These are phyloP conservation scores for Elaeis guineensis DNA, from an alignment of 176 grass and related monocot species.

Conservation along the genomic window DNA sequence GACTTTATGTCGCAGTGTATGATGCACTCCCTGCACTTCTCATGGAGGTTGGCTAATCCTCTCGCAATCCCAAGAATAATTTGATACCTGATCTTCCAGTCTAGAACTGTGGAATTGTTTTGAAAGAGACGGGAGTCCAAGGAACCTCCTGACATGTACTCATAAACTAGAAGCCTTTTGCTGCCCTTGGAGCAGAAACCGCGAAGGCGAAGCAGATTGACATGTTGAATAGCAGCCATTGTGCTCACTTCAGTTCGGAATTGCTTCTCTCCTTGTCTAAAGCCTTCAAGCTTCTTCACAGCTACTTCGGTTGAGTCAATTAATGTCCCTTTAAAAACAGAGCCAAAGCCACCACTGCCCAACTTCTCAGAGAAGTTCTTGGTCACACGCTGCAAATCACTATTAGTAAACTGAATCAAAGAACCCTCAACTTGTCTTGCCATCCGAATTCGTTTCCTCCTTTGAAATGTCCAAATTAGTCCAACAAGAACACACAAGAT, in stretches of 20 bases:
- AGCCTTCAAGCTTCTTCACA: conserved; percentile 38
- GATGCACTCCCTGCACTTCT: too few species aligned
- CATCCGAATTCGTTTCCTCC: background rate
- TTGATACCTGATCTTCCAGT: too few species aligned
- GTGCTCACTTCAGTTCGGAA: conserved; percentile 32
- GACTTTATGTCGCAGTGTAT: conserved; percentile 40
- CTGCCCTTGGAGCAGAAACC: conserved; percentile 23
- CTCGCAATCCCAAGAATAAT: too few species aligned
- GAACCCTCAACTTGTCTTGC: background rate
- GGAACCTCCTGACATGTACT: too few species aligned
- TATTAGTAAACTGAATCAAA: conserved; percentile 15
- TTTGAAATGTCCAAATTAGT: background rate
- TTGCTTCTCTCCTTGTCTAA: conserved; percentile 31
- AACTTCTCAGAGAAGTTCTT: conserved; percentile 34
- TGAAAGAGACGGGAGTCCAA: too few species aligned
- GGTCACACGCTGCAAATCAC: conserved; percentile 17
- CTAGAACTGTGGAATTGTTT: too few species aligned
- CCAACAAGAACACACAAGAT: background rate
- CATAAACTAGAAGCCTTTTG: conserved; percentile 27
- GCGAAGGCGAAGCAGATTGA: conserved; percentile 15
- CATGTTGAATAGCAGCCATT: conserved; percentile 25
- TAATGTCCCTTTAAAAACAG: conserved; percentile 27
- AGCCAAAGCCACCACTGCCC: conserved; percentile 28
- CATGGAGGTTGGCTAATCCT: too few species aligned
- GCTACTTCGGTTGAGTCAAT: conserved; percentile 14